Evolutionary conservation across 1,284 basidiomycete species (phyloP), one percentile per base, ranked within the genome.

Genomic region (Ganoderma leucocontextum): DNA sequence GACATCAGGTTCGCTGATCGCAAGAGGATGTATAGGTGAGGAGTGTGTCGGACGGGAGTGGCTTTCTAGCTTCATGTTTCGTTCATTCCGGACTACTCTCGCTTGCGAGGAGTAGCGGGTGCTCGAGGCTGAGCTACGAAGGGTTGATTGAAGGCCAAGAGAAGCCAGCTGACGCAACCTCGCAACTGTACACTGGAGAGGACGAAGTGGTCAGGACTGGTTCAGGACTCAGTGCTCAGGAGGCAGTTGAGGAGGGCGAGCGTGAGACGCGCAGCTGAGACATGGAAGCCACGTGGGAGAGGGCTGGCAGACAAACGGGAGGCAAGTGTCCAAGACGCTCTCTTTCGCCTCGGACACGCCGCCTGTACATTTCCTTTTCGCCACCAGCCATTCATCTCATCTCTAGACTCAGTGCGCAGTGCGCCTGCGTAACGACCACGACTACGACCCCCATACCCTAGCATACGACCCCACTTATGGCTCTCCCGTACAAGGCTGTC

Each of bases 401-500:
- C 78, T 75, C 74, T 70, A 70, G 69, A 72, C 64, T 69, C 74
- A 86, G 86, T 81, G 86, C 86, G 87, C 88, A 81, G 88, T 82
- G 87, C 88, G 86, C 86, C 82, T 83, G 82, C 81, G 81, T 76
- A 73, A 75, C 74, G 76, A 77, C 64, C 70, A 60, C 70, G 68
- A 22, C 41, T 15, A 71, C 70, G 71, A 72, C 78, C 70, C 64
- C 69, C 71, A 70, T 71, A 70, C 69, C 74, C 73, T 67, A 73
- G 75, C 75, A 72, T 73, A 75, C 75, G 74, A 75, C 64, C 25
- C 69, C 66, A 70, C 66, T 61, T 62, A 79, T 79, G 78, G 75
- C 78, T 57, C 66, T 69, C 49, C 68, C 81, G 68, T 86, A 83
- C 75, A 93, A 90, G 80, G 84, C 89, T 64, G 88, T 89, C 63